Base-by-base conservation (phyloP, 164 flowering plant species). In the Pachysandra terminalis region DNA sequence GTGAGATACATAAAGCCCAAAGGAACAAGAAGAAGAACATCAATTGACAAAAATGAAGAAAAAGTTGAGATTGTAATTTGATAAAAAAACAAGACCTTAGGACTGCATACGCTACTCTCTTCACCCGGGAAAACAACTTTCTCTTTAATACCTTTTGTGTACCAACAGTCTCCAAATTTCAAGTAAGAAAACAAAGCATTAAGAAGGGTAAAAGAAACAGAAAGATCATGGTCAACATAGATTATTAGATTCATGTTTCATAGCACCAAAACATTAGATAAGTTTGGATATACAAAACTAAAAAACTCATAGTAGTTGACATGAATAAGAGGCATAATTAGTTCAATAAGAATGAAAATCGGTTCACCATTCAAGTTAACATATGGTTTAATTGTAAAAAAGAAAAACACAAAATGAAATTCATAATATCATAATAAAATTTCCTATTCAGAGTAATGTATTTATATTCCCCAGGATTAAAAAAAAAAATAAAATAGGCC, bases 101-200 rank as follows among this genome's bases (percentile, higher is more conserved):
- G 79, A 1, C 72, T 55, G 73, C 82, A 80, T 5, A 76, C 23
- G 76, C 63, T 32, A 67, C 25, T 57, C 79, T 81, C 79, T 82
- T 83, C 56, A 81, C 49, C 59, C 74, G 40, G 53, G 68, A 71
- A 26, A 81, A 62, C n/a, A 73, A 52, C 6, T 69, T 78, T 70
- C 74, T 82, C 15, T 61, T 19, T 26, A 65, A 59, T n/a, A 32
- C 40, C 52, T 72, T 72, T 63, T 63, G 53, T 53, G 65, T 48
- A 51, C 53, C 54, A 45, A 21, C 37, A 52, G 61, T 40, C 71
- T 75, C 48, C 70, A 69, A 51, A 57, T 41, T 68, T 62, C 64
- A 60, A 80, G 61, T 61, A 56, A 68, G 49, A 78, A 63, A 56
- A 40, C 19, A 27, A 56, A 61, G 14, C 22, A 37, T 7, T 16